Percentiles rank a stretch among this genome's conserved stretches.
Evolutionary conservation across 169 alveolate species (phyloP).

Genomic region (Plasmodium gaboni): DNA sequence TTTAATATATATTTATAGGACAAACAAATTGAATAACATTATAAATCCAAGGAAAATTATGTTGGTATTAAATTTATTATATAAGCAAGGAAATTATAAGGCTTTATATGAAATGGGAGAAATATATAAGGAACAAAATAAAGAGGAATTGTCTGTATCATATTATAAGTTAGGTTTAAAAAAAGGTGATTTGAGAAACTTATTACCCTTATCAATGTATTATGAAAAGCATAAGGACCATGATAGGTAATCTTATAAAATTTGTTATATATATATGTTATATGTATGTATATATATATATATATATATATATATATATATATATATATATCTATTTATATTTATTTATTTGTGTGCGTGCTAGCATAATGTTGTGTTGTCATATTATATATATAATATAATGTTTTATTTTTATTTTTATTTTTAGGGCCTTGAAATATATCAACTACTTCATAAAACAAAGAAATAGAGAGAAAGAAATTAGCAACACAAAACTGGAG

Average conservation of each 20-base stretch:
- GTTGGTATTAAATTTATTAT: constrained; percentile 46
- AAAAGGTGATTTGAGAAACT: constrained; percentile 58
- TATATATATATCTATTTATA: background rate
- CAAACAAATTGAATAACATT: constrained; percentile 13
- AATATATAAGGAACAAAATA: constrained; percentile 48
- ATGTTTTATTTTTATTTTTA: background rate
- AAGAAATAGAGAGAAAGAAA: constrained; percentile 27
- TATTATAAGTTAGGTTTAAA: constrained; percentile 42
- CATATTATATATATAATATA: background rate
- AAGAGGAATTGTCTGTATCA: constrained; percentile 29
- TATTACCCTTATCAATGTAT: constrained; percentile 29
- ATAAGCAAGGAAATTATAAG: constrained; percentile 66
- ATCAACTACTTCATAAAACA: constrained; percentile 59
- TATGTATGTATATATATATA: background rate
- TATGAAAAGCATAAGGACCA: constrained; percentile 35
- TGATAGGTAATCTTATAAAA: constrained; percentile 15
- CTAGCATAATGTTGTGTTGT: background rate
- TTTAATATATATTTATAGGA: constrained; percentile 59
- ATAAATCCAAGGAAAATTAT: constrained; percentile 42
- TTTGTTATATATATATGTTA: background rate
- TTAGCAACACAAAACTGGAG: constrained; percentile 44
- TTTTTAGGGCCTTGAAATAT: constrained; percentile 59
- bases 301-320: background rate
- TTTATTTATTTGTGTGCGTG: background rate
- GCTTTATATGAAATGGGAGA: constrained; percentile 67